phyloP scores from a whole-genome alignment of 208 protist genomes.

The Trypanosomatidae sp. region DNA sequence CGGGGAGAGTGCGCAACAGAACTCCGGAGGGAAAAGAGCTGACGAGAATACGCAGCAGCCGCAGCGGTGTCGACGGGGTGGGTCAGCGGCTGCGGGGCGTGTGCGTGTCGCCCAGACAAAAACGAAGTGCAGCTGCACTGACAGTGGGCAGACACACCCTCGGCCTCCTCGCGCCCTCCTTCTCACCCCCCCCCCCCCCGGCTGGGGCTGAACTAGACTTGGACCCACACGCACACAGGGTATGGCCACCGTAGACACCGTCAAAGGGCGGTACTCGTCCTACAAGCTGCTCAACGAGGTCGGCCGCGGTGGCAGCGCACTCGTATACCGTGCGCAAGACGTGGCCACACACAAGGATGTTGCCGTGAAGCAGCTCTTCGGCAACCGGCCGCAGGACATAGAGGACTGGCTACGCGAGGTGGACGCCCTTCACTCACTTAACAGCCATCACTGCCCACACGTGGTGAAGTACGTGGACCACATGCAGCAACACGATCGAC shows the following conservation, averaged over 20 bases:
- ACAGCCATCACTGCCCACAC: constrained; percentile 36
- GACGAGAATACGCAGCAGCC: not conserved
- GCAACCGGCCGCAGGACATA: constrained; percentile 37
- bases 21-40: not conserved
- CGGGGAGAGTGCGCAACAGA: not conserved
- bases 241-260: constrained; percentile 33
- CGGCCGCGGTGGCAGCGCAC: constrained; percentile 70
- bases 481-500: constrained; percentile 53
- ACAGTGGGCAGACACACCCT: no score
- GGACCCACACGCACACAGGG: not conserved
- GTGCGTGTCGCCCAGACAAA: not conserved
- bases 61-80: not conserved
- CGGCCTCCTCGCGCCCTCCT: not conserved
- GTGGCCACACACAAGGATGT: constrained; percentile 43
- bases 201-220: not conserved
- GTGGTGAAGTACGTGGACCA: constrained; percentile 86
- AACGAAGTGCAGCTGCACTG: not conserved
- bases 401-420: constrained; percentile 73
- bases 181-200: not conserved
- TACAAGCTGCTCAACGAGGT: constrained; percentile 78
- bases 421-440: constrained; percentile 56
- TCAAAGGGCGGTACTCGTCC: constrained; percentile 79
- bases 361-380: constrained; percentile 66
- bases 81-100: not conserved
- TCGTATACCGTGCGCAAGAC: constrained; percentile 72